Percentiles rank a stretch among this genome's conserved stretches.
phyloP scores from a whole-genome alignment of 2,329 filamentous ascomycete species.

The Scedosporium aurantiacum region DNA sequence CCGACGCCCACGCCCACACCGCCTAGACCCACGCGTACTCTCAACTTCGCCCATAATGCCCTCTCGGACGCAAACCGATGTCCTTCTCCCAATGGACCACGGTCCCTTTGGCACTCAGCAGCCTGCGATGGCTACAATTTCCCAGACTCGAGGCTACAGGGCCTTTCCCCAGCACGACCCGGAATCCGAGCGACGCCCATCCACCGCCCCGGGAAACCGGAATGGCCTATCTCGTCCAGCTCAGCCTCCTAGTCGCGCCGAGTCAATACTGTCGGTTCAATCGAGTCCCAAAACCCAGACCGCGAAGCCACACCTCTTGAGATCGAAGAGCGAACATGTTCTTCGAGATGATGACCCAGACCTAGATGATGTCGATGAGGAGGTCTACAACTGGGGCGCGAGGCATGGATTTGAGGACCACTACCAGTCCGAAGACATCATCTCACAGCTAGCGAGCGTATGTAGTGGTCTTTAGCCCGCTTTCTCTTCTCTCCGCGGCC shows the following conservation, averaged over 20 bases:
- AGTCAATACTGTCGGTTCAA: not conserved
- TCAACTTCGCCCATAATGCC: not conserved
- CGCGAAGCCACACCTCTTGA: slow-evolving; percentile 38
- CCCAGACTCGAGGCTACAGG: slow-evolving; percentile 6
- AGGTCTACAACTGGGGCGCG: slow-evolving; percentile 43
- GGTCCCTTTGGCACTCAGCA: not conserved
- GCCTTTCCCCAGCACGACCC: slow-evolving; percentile 17
- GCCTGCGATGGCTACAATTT: slow-evolving; percentile 5
- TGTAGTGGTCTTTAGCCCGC: slow-evolving; percentile 23
- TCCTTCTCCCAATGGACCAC: not conserved
- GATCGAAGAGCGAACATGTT: slow-evolving; percentile 47
- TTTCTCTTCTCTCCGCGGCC: slow-evolving; percentile 1
- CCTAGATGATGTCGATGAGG: slow-evolving; percentile 30
- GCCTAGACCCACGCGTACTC: not conserved
- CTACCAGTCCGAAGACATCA: slow-evolving; percentile 81
- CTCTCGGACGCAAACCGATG: not conserved
- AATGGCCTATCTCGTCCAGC: slow-evolving; percentile 18
- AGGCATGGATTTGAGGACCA: slow-evolving; percentile 90
- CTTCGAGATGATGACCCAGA: slow-evolving; percentile 29
- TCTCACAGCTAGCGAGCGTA: slow-evolving; percentile 72
- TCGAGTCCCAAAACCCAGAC: slow-evolving; percentile 17
- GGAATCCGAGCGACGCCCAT: slow-evolving; percentile 22
- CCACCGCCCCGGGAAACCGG: slow-evolving; percentile 34
- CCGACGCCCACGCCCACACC: not conserved
- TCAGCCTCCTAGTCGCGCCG: slow-evolving; percentile 22